These are phyloP conservation scores for Tympanopsis confertula DNA, from an alignment of 2,329 filamentous ascomycete species.

Conservation along the genomic window DNA sequence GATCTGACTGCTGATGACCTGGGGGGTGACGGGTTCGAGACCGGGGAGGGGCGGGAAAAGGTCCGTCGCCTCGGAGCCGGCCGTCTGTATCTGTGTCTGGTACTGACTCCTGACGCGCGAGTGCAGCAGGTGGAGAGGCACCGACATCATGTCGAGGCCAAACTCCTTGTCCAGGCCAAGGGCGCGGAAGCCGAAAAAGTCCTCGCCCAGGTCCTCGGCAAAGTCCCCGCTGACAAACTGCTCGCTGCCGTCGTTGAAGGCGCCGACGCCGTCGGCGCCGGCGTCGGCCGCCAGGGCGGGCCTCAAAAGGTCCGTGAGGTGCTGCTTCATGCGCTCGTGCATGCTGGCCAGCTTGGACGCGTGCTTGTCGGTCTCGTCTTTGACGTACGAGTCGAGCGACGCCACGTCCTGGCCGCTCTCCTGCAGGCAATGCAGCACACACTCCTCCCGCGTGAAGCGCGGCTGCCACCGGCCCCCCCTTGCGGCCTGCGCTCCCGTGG, in stretches of 20 bases:
- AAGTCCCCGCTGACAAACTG: conserved; percentile 96
- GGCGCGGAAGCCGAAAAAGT: conserved; percentile 97
- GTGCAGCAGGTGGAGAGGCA: conserved; percentile 87
- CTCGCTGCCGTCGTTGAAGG: conserved; percentile 93
- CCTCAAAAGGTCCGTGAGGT: conserved; percentile 84
- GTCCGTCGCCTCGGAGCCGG: conserved; percentile 42
- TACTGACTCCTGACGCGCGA: conserved; percentile 78
- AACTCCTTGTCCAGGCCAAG: conserved; percentile 86
- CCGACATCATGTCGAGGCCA: conserved; percentile 74
- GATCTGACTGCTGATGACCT: conserved; percentile 69
- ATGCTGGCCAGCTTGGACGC: conserved; percentile 51
- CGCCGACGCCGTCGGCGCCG: conserved; percentile 72
- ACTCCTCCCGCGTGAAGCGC: conserved; percentile 72
- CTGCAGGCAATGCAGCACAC: conserved; percentile 73
- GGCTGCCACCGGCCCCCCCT: conserved; percentile 38
- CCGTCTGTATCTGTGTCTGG: conserved; percentile 60
- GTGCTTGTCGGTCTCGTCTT: conserved; percentile 17
- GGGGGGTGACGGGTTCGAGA: conserved; percentile 66
- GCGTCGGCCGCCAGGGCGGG: conserved; percentile 68
- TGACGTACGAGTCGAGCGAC: conserved; percentile 72
- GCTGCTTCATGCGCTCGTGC: conserved; percentile 87
- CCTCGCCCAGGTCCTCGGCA: conserved; percentile 91
- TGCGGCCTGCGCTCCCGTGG: conserved; percentile 24
- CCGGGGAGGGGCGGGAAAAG: conserved; percentile 58
- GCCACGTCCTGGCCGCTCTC: conserved; percentile 78